These are phyloP conservation scores for Oidiodendron maius DNA, from an alignment of 495 filamentous ascomycete species.

Conservation along the genomic window DNA sequence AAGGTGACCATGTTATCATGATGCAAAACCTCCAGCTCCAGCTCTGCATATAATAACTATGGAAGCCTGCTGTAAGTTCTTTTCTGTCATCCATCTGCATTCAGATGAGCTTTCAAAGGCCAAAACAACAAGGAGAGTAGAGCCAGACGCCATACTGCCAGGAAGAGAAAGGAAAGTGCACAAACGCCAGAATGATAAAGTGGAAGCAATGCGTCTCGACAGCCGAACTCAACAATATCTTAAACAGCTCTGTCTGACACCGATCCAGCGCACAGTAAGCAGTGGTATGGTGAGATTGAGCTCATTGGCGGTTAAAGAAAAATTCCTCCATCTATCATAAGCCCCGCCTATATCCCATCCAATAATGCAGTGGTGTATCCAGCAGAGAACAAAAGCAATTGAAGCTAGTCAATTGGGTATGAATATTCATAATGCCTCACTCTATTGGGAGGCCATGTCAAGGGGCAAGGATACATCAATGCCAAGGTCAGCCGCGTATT, in stretches of 20 bases:
- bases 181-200: slow-evolving; percentile 20
- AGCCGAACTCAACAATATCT: no score
- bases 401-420: slow-evolving; percentile 18
- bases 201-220: slow-evolving; percentile 19
- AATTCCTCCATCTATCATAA: slow-evolving; percentile 25
- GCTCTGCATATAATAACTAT: slow-evolving; percentile 7
- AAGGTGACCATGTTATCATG: neutral
- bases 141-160: slow-evolving; percentile 21
- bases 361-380: slow-evolving; percentile 24
- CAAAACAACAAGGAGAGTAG: slow-evolving; percentile 10
- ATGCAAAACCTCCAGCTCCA: neutral
- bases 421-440: slow-evolving; percentile 10
- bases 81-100: slow-evolving; percentile 13
- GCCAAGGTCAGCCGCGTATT: slow-evolving; percentile 44
- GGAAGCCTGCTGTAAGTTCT: slow-evolving; percentile 2
- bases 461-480: slow-evolving; percentile 26
- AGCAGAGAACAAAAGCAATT: slow-evolving; percentile 14
- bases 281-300: slow-evolving; percentile 12
- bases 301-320: slow-evolving; percentile 6
- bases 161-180: slow-evolving; percentile 13
- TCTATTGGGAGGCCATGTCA: slow-evolving; percentile 17
- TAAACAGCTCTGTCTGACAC: slow-evolving; percentile 5
- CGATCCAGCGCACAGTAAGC: slow-evolving; percentile 8
- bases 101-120: slow-evolving; percentile 10
- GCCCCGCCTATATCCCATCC: slow-evolving; percentile 25